Conservation (phyloP, 2,329 filamentous ascomycete genomes). For the Exophiala bonariae region DNA sequence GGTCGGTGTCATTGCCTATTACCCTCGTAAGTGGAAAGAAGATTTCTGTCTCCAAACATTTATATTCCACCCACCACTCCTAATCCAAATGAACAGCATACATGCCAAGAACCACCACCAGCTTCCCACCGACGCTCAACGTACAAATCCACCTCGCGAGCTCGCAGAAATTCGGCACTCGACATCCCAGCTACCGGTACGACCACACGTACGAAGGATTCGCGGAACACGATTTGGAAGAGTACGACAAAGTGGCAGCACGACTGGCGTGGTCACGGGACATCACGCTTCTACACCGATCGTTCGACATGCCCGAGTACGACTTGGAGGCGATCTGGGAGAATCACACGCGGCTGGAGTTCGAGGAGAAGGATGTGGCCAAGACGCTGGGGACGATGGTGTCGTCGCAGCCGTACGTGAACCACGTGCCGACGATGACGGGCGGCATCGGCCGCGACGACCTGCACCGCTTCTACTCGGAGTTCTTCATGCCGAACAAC, state of each 20-base stretch:
- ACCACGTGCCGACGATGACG: conserved; percentile 40
- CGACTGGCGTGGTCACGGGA: conserved; percentile 70
- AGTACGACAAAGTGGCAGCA: conserved; percentile 64
- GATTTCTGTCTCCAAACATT: too few relatives aligned
- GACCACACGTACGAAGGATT: conserved; percentile 63
- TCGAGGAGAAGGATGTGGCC: conserved; percentile 33
- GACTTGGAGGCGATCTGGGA: conserved; percentile 43
- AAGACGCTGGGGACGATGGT: conserved; percentile 33
- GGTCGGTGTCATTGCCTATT: conserved; percentile 63
- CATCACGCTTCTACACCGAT: conserved; percentile 58
- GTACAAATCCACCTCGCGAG: conserved; percentile 61
- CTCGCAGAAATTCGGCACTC: conserved; percentile 34
- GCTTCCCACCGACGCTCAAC: conserved; percentile 39
- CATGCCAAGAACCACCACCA: conserved; percentile 51
- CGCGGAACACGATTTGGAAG: conserved; percentile 68
- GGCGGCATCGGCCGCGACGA: conserved; percentile 43
- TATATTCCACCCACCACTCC: too few relatives aligned
- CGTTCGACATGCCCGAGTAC: conserved; percentile 48
- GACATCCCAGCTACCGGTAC: conserved; percentile 51
- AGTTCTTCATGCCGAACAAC: conserved; percentile 56
- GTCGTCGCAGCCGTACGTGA: conserved; percentile 30
- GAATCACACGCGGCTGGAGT: conserved; percentile 34
- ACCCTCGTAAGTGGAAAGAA: too few relatives aligned
- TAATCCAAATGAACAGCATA: too few relatives aligned
- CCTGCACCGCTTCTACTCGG: conserved; percentile 53